Percentiles rank a stretch among this genome's conserved stretches.
Evolutionary conservation across 805 yeast species (phyloP).

Genomic region (Ogataea paraovalis): DNA sequence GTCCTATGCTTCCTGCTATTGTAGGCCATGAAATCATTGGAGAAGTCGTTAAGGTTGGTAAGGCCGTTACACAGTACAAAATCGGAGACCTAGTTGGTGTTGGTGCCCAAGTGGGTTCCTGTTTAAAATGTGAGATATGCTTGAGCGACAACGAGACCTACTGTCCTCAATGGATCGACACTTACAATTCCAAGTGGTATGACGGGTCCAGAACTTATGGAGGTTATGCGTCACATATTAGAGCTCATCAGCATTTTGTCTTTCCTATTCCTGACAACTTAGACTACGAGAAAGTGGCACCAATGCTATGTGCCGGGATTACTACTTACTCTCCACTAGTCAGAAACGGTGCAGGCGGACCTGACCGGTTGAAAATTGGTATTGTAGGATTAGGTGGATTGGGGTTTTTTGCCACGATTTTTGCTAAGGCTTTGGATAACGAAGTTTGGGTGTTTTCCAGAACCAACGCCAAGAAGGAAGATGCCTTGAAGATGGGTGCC

Average conservation of each 20-base stretch:
- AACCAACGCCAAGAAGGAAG: constrained; percentile 42
- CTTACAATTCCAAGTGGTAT: constrained; percentile 46
- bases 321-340: constrained; percentile 49
- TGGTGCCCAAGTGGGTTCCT: constrained; percentile 42
- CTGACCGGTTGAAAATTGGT: constrained; percentile 49
- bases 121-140: constrained; percentile 39
- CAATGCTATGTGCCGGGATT: constrained; percentile 55
- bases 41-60: constrained; percentile 25
- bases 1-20: constrained; percentile 15
- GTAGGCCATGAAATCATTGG: constrained; percentile 46
- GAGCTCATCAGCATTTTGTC: constrained; percentile 41
- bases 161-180: constrained; percentile 46
- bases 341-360: constrained; percentile 28
- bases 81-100: constrained; percentile 50
- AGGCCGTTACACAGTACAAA: constrained; percentile 32
- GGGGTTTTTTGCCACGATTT: constrained; percentile 44
- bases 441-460: constrained; percentile 56
- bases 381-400: constrained; percentile 45
- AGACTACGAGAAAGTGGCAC: constrained; percentile 42
- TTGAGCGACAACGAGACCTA: constrained; percentile 36
- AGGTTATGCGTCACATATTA: constrained; percentile 47
- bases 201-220: constrained; percentile 45
- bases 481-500: constrained; percentile 50
- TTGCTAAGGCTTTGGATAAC: constrained; percentile 59
- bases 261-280: constrained; percentile 47